These are phyloP conservation scores for Parastagonospora avenae DNA, from an alignment of 2,329 filamentous ascomycete species.

Conservation along the genomic window DNA sequence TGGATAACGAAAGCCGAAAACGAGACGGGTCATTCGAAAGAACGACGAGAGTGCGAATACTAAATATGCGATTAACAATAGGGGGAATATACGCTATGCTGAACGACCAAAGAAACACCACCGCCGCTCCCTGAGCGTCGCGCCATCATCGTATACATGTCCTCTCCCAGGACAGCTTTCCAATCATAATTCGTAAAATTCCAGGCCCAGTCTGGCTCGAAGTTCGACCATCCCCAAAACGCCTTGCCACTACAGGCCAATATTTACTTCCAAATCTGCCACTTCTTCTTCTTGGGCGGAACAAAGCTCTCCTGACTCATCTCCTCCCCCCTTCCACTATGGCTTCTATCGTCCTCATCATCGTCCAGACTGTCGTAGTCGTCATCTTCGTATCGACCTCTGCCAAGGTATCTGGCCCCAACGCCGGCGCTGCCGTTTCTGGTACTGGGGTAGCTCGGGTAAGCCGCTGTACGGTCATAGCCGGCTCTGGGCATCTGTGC, in stretches of 20 bases:
- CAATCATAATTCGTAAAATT: not conserved
- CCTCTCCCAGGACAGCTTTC: not conserved
- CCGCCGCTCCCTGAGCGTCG: not conserved
- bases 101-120: not conserved
- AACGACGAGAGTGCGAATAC: not conserved
- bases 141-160: not conserved
- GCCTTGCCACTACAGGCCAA: not conserved
- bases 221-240: not conserved
- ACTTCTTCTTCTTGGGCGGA: conserved; percentile 45
- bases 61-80: not conserved
- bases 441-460: conserved; percentile 24
- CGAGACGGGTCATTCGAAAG: no score
- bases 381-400: conserved; percentile 38
- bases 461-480: conserved; percentile 27
- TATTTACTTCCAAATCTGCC: conserved; percentile 42
- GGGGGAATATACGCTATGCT: conserved; percentile 2
- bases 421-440: conserved; percentile 32
- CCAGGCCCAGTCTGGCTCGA: not conserved
- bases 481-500: conserved; percentile 24
- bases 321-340: conserved; percentile 33
- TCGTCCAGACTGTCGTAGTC: conserved; percentile 34
- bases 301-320: conserved; percentile 41
- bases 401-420: conserved; percentile 36
- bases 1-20: no score
- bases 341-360: conserved; percentile 24